A percentile compares a stretch with the other conserved stretches of the same genome.
Evolutionary conservation across 2,329 filamentous ascomycete species (phyloP).

Genomic region (Alternaria longipes): DNA sequence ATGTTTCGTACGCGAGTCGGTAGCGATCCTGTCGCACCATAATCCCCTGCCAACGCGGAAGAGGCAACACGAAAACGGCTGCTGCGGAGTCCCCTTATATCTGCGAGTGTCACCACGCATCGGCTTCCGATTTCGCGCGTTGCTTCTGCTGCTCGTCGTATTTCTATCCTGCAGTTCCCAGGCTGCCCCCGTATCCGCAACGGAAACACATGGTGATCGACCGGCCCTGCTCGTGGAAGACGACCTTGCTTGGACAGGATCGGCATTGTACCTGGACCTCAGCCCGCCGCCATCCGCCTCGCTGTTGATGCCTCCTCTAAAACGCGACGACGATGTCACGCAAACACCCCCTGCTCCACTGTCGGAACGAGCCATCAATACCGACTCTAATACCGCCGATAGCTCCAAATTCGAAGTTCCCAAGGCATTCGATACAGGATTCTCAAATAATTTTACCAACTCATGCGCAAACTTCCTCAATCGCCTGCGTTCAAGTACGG

Average conservation of each 20-base stretch:
- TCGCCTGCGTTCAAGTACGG: constrained; percentile 69
- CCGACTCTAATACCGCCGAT: constrained; percentile 31
- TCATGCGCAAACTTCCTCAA: constrained; percentile 74
- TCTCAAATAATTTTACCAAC: constrained; percentile 63
- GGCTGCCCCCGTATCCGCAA: constrained; percentile 37
- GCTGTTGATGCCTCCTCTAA: constrained; percentile 48
- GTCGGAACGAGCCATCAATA: constrained; percentile 37
- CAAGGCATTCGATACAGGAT: constrained; percentile 57
- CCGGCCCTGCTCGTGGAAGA: constrained; percentile 35
- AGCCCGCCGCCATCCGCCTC: constrained; percentile 39
- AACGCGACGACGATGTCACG: constrained; percentile 35
- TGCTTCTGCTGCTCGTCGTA: constrained; percentile 39
- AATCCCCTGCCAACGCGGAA: constrained; percentile 29
- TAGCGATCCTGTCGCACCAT: constrained; percentile 48
- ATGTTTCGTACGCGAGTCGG: constrained; percentile 32
- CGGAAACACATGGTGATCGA: constrained; percentile 45
- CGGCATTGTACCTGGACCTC: constrained; percentile 42
- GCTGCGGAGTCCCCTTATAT: constrained; percentile 31
- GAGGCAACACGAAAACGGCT: constrained; percentile 32
- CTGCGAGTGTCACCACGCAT: constrained; percentile 21
- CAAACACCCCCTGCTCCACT: constrained; percentile 32
- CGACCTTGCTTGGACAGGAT: constrained; percentile 42
- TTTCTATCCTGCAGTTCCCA: constrained; percentile 39
- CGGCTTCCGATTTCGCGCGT: constrained; percentile 18
- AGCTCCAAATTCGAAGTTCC: constrained; percentile 47